Conservation (phyloP, 2,329 filamentous ascomycete genomes). For the Aspergillus sp. region DNA sequence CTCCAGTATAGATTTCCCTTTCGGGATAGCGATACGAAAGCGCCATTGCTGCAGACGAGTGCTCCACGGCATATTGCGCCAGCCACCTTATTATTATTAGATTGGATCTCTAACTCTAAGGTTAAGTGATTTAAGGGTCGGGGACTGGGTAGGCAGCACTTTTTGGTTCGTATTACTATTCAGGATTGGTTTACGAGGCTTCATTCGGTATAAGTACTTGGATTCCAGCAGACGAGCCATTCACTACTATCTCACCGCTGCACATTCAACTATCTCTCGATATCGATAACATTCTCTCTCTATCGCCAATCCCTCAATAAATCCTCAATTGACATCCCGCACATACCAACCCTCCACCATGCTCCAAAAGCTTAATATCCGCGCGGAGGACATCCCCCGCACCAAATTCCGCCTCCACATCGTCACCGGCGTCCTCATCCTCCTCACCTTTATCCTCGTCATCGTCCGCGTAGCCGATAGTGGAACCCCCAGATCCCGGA, state of each 20-base stretch:
- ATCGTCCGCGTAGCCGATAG: constrained; percentile 27
- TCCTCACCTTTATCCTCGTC: constrained; percentile 23
- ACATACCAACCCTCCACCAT: not conserved
- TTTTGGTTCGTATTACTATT: not conserved
- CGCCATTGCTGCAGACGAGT: not conserved
- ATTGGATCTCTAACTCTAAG: not conserved
- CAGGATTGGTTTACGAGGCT: not conserved
- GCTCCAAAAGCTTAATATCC: constrained; percentile 1
- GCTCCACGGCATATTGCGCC: not conserved
- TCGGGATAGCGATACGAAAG: constrained; percentile 13
- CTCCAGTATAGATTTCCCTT: constrained; percentile 4
- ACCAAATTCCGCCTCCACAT: constrained; percentile 23
- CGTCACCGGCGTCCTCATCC: constrained; percentile 16
- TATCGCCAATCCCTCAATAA: not conserved
- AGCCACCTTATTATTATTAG: not conserved
- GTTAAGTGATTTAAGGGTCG: not conserved
- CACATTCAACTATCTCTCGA: not conserved
- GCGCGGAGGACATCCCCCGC: not conserved
- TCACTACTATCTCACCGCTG: not conserved
- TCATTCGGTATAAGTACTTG: not conserved
- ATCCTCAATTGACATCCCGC: not conserved
- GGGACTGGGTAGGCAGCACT: not conserved
- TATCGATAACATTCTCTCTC: not conserved
- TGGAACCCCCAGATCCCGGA: constrained; percentile 22
- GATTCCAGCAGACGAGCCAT: not conserved